These are phyloP conservation scores for Citrus mangshanensis DNA, from an alignment of 345 rosid species.

Conservation along the genomic window DNA sequence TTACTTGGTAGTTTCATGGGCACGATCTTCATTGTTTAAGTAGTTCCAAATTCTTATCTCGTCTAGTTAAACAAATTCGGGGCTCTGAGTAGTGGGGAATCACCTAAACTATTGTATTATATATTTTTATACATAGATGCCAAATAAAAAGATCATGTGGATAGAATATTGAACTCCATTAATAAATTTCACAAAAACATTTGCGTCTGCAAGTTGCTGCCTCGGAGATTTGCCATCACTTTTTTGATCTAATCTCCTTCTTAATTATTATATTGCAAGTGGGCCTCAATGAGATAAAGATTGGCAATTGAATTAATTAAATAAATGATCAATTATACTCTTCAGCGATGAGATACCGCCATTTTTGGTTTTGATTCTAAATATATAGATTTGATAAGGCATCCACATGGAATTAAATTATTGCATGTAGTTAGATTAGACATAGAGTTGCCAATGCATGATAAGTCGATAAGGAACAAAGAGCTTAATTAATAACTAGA, in stretches of 20 bases:
- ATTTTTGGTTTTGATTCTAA: neutral
- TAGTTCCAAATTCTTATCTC: constrained; percentile 3
- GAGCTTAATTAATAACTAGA: neutral
- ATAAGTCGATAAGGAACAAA: constrained; percentile 7
- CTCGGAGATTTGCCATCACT: constrained; percentile 32
- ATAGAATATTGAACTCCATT: constrained; percentile 23
- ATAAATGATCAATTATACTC: neutral
- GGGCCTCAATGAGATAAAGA: constrained; percentile 17
- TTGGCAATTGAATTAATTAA: neutral
- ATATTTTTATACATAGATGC: neutral
- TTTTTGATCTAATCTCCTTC: constrained; percentile 30
- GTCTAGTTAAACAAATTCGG: constrained; percentile 3
- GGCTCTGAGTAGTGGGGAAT: constrained; percentile 33
- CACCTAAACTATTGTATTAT: constrained; percentile 31
- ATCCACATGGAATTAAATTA: neutral
- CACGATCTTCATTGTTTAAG: neutral
- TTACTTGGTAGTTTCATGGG: neutral
- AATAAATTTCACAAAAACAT: constrained; percentile 15
- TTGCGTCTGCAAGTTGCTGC: constrained; percentile 43
- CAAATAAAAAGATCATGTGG: neutral
- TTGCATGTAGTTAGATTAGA: neutral
- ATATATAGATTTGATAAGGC: neutral
- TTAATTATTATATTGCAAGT: constrained; percentile 14
- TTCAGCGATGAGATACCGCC: constrained; percentile 14
- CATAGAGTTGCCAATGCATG: neutral